Conservation (phyloP, 2,329 filamentous ascomycete species). For the Venturia nashicola region DNA sequence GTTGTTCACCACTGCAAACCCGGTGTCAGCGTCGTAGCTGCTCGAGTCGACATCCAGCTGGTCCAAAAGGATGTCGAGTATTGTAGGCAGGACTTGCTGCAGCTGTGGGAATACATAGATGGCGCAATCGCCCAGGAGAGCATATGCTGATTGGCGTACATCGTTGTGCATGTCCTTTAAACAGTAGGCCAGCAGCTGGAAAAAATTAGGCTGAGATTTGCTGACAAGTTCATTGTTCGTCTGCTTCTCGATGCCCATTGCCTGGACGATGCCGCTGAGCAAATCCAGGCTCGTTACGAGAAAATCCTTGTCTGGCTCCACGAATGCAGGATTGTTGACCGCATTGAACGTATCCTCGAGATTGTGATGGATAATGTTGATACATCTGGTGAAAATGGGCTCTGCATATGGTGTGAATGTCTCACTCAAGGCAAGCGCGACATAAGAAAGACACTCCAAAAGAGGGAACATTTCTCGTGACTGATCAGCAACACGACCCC, state of each 20-base stretch:
- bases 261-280: slow-evolving; percentile 85
- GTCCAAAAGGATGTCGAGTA: slow-evolving; percentile 72
- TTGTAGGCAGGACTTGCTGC: slow-evolving; percentile 55
- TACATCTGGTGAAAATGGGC: slow-evolving; percentile 77
- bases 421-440: slow-evolving; percentile 73
- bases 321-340: slow-evolving; percentile 53
- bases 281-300: slow-evolving; percentile 90
- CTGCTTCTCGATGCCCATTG: slow-evolving; percentile 49
- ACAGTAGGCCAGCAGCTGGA: slow-evolving; percentile 80
- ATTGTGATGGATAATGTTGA: slow-evolving; percentile 84
- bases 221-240: slow-evolving; percentile 68
- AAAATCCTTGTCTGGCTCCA: slow-evolving; percentile 91
- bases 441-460: slow-evolving; percentile 91
- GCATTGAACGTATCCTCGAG: slow-evolving; percentile 68
- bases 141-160: slow-evolving; percentile 91
- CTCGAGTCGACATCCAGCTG: slow-evolving; percentile 67
- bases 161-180: slow-evolving; percentile 87
- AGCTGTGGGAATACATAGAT: slow-evolving; percentile 83
- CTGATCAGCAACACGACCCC: slow-evolving; percentile 76
- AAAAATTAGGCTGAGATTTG: slow-evolving; percentile 69
- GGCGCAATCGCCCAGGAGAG: slow-evolving; percentile 84
- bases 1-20: slow-evolving; percentile 93
- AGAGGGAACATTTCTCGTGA: slow-evolving; percentile 89
- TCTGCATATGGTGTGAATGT: slow-evolving; percentile 75
- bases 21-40: slow-evolving; percentile 63